Base-by-base conservation (phyloP, 768 basidiomycete genomes). In the Porpolomopsis calyptriformis region DNA sequence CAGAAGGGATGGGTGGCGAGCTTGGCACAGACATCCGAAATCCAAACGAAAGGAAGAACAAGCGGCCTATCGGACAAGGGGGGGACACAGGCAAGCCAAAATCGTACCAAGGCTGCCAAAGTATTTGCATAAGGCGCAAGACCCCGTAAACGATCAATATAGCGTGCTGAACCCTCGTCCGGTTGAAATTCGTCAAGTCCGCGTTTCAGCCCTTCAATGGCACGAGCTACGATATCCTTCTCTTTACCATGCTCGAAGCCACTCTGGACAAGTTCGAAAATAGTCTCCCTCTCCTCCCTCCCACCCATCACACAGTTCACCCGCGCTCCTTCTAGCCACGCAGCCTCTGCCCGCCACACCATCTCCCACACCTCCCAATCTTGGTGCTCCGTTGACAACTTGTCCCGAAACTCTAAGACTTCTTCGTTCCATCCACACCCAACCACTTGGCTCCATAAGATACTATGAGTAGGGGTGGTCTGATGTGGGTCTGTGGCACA, bases 401-500 rank as follows among this genome's bases (percentile, higher is more conserved):
- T 53, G 2, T 55, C 53, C 46, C 65, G 57, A 47, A 73, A 49
- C 39, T 64, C 65, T n/a, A 73, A 55, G 6, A 80, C 53, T 24
- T 83, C 78, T 0, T 70, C 68, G 14, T 66, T 70, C 86, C 90
- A 94, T 0, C 71, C 77, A 79, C 84, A 86, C 2, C 76, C 80
- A n/a, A 69, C 63, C 8, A 94, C 68, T 55, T 91, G 88, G 46
- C 82, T 87, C 93, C 94, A 98, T 7, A 85, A 63, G 40, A 97
- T 78, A 44, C 87, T 89, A 61, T 98, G 94, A 6, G 70, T 71
- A 0, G 90, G 90, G 2, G 80, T 84, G 5, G 90, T 93, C 45
- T 72, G 70, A 57, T 98, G 94, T 4, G 94, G 93, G 56, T 98
- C 85, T n/a, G 78, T 74, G 0, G 91, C 89, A 53, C 88, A 93